Evolutionary conservation across 106 monocot species (phyloP).

Genomic region (Dioscorea alata): DNA sequence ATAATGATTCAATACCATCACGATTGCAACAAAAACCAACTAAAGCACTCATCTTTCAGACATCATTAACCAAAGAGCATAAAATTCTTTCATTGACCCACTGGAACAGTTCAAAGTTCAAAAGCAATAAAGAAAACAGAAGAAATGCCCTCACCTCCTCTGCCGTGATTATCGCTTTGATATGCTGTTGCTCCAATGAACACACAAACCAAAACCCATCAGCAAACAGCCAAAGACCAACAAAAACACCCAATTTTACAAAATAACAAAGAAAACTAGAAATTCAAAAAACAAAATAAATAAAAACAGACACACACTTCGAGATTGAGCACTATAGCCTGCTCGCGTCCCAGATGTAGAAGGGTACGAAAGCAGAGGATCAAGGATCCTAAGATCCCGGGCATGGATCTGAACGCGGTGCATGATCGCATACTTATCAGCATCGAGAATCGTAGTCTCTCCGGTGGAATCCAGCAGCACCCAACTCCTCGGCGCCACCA

Average conservation of each 20-base stretch:
- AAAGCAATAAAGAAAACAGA: too few species aligned
- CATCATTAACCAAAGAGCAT: too few species aligned
- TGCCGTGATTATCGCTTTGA: slow-evolving; percentile 91
- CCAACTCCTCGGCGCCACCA: slow-evolving; percentile 57
- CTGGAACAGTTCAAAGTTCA: too few species aligned
- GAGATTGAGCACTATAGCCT: slow-evolving; percentile 92
- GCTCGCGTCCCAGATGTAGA: slow-evolving; percentile 91
- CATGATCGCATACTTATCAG: slow-evolving; percentile 95
- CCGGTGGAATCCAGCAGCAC: slow-evolving; percentile 59
- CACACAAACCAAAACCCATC: too few species aligned
- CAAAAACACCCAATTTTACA: not conserved
- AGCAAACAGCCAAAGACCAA: not conserved
- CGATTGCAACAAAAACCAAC: too few species aligned
- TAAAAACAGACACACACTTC: slow-evolving; percentile 34
- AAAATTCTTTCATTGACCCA: too few species aligned
- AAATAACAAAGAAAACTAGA: not conserved
- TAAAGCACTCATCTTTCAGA: too few species aligned
- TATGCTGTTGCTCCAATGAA: slow-evolving; percentile 44
- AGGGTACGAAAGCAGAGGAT: slow-evolving; percentile 84
- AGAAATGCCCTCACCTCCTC: slow-evolving; percentile 45
- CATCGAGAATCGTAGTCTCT: slow-evolving; percentile 62
- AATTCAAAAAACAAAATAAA: not conserved
- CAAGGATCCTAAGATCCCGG: slow-evolving; percentile 80
- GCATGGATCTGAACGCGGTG: slow-evolving; percentile 80
- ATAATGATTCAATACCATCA: too few species aligned